phyloP scores from a whole-genome alignment of 768 basidiomycete genomes.

The Termitomyces sp. region DNA sequence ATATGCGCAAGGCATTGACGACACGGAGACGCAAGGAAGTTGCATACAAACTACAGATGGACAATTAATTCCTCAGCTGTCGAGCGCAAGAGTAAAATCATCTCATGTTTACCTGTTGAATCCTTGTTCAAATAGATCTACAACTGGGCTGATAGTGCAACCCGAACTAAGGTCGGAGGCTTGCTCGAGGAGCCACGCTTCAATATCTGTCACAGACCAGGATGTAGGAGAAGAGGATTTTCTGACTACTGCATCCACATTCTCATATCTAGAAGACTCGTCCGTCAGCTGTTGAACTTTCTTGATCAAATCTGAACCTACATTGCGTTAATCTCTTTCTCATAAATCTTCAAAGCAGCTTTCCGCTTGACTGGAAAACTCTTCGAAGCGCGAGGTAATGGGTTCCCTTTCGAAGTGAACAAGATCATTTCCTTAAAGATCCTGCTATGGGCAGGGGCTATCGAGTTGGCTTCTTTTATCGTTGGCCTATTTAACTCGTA shows the following conservation, averaged over 20 bases:
- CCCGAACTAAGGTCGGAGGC: not conserved
- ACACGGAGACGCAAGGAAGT: constrained; percentile 4
- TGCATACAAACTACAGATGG: not conserved
- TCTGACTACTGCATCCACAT: not conserved
- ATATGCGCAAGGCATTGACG: not conserved
- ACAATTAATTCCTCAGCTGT: no score
- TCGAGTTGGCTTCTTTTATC: not conserved
- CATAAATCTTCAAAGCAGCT: not conserved
- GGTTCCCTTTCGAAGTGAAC: not conserved
- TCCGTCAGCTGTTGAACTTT: not conserved
- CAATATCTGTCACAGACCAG: not conserved
- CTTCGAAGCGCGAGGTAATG: constrained; percentile 6
- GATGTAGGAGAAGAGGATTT: not conserved
- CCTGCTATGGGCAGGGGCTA: constrained; percentile 1
- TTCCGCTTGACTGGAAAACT: constrained; percentile 2
- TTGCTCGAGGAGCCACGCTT: constrained; percentile 1
- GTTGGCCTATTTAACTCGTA: not conserved
- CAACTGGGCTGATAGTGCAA: not conserved
- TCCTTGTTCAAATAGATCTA: constrained; percentile 8
- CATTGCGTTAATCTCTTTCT: constrained; percentile 2
- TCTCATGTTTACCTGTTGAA: not conserved
- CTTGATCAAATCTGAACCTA: not conserved
- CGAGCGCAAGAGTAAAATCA: not conserved
- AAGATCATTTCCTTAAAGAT: not conserved
- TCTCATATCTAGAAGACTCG: not conserved